Base-by-base conservation (phyloP, 2,329 filamentous ascomycete species). In the Hypoxylon rubiginosum region DNA sequence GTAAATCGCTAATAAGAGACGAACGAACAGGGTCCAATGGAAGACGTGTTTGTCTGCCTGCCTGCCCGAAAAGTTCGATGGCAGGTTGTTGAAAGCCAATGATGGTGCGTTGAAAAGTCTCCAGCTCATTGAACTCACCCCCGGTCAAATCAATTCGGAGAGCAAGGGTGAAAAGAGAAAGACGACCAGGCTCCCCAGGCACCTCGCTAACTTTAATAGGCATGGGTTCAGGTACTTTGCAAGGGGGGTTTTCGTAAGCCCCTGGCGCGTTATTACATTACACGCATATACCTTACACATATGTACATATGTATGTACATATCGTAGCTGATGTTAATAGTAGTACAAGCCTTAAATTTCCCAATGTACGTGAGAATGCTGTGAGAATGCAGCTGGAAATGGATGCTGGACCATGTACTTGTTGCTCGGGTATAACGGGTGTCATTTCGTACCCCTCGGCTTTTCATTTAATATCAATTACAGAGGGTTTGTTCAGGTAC, bases 81-180 rank as follows among this genome's bases (percentile, higher is more conserved):
- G n/a, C 46, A 49, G 45, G 39, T n/a, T 54, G 54, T 30, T 46
- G 34, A 10, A 34, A 49, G 49, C 57, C 61, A 64, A 68, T 64
- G 34, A 53, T 45, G n/a, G 17, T 17, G 49, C 30, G 50, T 55
- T 50, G 28, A 53, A 48, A 30, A n/a, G n/a, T n/a, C n/a, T 52
- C 50, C 43, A 69, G 64, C 52, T 65, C 55, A 57, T 62, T 62
- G 46, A 59, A 59, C 30, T 39, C 43, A n/a, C n/a, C n/a, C 50
- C 64, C 52, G 51, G 64, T 54, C 64, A 58, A 70, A 66, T 62
- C 49, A 63, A 43, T 43, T 62, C 49, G 62, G 62, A 56, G 49
- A 28, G 41, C 64, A 55, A 56, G 67, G 64, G 32, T 58, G 19
- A 61, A 67, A 43, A 62, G 54, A 30, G 36, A 39, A 51, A 64